Conservation (phyloP, 371 early-diverging fungal species). For the Rhizopus stolonifer region DNA sequence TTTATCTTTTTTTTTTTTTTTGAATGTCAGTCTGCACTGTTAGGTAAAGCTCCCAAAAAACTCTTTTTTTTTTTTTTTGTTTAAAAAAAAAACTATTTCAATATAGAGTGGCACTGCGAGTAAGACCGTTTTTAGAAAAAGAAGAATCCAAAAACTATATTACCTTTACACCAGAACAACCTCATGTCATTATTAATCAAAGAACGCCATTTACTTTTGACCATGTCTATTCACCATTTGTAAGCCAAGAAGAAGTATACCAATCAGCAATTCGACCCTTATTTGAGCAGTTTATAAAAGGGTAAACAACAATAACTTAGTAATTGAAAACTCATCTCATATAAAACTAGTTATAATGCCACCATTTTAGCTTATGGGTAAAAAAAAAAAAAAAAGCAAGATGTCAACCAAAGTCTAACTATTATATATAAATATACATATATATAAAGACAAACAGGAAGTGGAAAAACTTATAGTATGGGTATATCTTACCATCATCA, state of each 20-base stretch:
- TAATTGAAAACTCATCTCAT: slow-evolving; percentile 2
- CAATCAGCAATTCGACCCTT: slow-evolving; percentile 69
- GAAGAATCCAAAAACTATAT: slow-evolving; percentile 53
- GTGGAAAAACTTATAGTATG: slow-evolving; percentile 60
- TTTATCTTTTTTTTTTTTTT: neutral
- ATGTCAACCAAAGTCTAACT: too few relatives aligned
- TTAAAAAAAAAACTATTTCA: too few relatives aligned
- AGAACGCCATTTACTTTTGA: slow-evolving; percentile 83
- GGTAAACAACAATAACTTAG: slow-evolving; percentile 49
- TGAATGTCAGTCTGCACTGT: slow-evolving; percentile 2
- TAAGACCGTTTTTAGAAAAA: slow-evolving; percentile 72
- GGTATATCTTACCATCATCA: slow-evolving; percentile 40
- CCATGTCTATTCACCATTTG: slow-evolving; percentile 75
- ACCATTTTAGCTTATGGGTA: slow-evolving; percentile 30
- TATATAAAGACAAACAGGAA: slow-evolving; percentile 43
- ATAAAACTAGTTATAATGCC: slow-evolving; percentile 24
- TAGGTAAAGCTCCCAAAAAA: neutral
- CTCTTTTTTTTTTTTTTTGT: neutral
- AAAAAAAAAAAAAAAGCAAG: neutral
- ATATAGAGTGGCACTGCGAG: slow-evolving; percentile 72
- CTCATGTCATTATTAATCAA: slow-evolving; percentile 50
- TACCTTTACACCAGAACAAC: slow-evolving; percentile 21
- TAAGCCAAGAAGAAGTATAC: slow-evolving; percentile 72
- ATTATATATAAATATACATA: neutral
- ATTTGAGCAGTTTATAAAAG: slow-evolving; percentile 82